phyloP scores from a whole-genome alignment of 108 stramenopile genomes.

The Seminavis robusta region DNA sequence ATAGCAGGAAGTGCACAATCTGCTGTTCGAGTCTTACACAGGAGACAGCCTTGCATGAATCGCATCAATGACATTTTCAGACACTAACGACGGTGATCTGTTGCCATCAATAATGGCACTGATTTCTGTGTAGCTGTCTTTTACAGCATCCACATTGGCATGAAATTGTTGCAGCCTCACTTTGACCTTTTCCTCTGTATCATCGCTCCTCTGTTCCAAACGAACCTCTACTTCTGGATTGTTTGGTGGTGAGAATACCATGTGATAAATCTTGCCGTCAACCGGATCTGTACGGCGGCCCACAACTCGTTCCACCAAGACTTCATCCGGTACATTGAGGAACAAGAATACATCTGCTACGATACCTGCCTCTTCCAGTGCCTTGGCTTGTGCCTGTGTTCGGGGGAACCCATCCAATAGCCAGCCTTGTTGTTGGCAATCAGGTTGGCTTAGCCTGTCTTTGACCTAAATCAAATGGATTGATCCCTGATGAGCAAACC shows the following conservation, averaged over 20 bases:
- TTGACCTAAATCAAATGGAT: constrained; percentile 49
- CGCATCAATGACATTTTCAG: constrained; percentile 32
- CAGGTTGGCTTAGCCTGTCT: constrained; percentile 60
- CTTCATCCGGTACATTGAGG: constrained; percentile 83
- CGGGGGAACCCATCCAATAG: constrained; percentile 95
- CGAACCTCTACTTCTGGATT: constrained; percentile 56
- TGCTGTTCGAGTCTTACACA: no score
- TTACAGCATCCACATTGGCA: constrained; percentile 71
- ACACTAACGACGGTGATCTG: constrained; percentile 49
- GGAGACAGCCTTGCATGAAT: no score
- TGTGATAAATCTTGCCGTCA: constrained; percentile 89
- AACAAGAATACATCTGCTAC: constrained; percentile 75
- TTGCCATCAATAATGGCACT: constrained; percentile 71
- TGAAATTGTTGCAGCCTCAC: constrained; percentile 78
- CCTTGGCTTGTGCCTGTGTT: constrained; percentile 79
- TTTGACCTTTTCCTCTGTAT: constrained; percentile 89
- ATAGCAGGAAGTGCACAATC: no score
- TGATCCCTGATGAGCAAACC: neutral
- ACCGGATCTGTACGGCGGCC: constrained; percentile 90
- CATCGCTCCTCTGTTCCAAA: constrained; percentile 81
- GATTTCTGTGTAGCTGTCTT: constrained; percentile 60
- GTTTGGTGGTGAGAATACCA: constrained; percentile 77
- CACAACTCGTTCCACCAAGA: constrained; percentile 82
- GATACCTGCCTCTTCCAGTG: constrained; percentile 67
- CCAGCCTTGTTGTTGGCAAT: constrained; percentile 78